These are phyloP conservation scores for Avena eriantha DNA, from an alignment of 176 grass and related monocot species.

Conservation along the genomic window DNA sequence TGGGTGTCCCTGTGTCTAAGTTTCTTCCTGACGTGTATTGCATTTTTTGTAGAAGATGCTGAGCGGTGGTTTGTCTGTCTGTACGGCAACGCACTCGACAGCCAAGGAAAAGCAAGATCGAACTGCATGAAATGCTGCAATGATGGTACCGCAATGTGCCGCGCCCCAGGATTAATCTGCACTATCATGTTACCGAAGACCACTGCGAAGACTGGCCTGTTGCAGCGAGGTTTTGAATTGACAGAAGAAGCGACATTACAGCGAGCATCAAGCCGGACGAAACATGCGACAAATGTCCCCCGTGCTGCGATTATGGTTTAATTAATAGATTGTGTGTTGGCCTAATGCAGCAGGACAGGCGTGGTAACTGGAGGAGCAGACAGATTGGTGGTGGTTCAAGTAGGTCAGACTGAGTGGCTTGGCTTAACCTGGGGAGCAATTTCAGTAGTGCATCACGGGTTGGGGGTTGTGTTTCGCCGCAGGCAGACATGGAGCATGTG, in stretches of 20 bases:
- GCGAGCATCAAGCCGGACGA: not conserved
- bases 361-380: slow-evolving; percentile 2
- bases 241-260: not conserved
- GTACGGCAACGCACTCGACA: not conserved
- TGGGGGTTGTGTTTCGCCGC: not conserved
- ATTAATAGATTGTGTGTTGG: not conserved
- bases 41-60: slow-evolving; percentile 37
- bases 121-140: not conserved
- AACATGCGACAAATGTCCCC: not conserved
- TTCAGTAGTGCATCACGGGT: not conserved
- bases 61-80: slow-evolving; percentile 16
- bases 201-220: not conserved
- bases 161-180: not conserved
- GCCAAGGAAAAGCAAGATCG: slow-evolving; percentile 3
- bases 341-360: not conserved
- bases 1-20: not conserved
- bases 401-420: not conserved
- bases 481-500: slow-evolving; percentile 45
- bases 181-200: no score
- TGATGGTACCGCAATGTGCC: not conserved
- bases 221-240: not conserved
- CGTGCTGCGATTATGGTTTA: no score
- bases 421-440: not conserved
- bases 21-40: not conserved
- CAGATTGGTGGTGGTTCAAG: slow-evolving; percentile 26